These are phyloP conservation scores for Globisporangium nunn DNA, from an alignment of 352 stramenopile species.

Conservation along the genomic window DNA sequence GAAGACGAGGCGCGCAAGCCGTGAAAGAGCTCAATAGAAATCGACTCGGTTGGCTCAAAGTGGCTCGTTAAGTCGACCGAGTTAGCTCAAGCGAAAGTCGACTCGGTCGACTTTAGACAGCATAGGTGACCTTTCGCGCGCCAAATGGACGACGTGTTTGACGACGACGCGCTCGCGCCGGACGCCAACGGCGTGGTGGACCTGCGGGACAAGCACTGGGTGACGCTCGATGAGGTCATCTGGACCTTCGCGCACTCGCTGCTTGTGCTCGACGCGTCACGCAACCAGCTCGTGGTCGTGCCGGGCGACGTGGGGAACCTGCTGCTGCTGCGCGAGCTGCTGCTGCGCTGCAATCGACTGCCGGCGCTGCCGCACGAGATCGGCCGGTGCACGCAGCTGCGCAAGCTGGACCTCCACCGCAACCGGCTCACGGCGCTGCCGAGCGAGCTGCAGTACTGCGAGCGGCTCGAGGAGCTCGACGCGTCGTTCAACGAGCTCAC, in stretches of 20 bases:
- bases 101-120: too few relatives aligned
- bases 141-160: slow-evolving; percentile 69
- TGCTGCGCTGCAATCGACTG: slow-evolving; percentile 59
- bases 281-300: slow-evolving; percentile 67
- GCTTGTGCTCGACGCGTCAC: slow-evolving; percentile 60
- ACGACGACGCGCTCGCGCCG: slow-evolving; percentile 50
- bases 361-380: slow-evolving; percentile 45
- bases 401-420: slow-evolving; percentile 56
- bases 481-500: slow-evolving; percentile 62
- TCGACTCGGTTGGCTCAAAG: too few relatives aligned
- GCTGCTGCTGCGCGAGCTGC: slow-evolving; percentile 51
- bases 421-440: slow-evolving; percentile 64
- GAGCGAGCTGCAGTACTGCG: slow-evolving; percentile 55
- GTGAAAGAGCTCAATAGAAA: background rate
- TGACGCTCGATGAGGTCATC: slow-evolving; percentile 73
- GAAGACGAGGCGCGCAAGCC: background rate
- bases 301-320: slow-evolving; percentile 54
- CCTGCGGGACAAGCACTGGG: slow-evolving; percentile 72
- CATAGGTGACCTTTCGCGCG: background rate
- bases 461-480: slow-evolving; percentile 61
- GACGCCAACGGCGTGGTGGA: slow-evolving; percentile 69
- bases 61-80: too few relatives aligned
- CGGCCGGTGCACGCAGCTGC: slow-evolving; percentile 48
- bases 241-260: slow-evolving; percentile 60
- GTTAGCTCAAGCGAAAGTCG: too few relatives aligned